Evolutionary conservation across 768 basidiomycete species (phyloP).

Genomic region (Clavulina sp.): DNA sequence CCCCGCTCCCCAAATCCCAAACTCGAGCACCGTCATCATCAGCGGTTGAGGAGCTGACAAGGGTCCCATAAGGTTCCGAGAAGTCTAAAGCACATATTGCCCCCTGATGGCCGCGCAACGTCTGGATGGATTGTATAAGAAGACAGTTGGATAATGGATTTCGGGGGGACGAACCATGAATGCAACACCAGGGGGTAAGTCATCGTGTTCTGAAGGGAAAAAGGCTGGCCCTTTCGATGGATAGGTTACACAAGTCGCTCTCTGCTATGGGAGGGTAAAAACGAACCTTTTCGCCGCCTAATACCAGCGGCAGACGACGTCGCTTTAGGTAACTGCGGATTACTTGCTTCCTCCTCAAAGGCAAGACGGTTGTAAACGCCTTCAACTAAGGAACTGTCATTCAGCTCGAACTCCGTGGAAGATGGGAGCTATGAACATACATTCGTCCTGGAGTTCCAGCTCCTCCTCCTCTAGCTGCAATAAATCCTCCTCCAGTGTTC

Average conservation of each 20-base stretch:
- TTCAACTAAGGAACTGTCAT: conserved; percentile 38
- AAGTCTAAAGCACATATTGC: conserved; percentile 85
- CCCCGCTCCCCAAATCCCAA: conserved; percentile 86
- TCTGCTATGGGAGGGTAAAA: background rate
- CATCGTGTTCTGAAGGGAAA: conserved; percentile 92
- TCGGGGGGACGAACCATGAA: conserved; percentile 69
- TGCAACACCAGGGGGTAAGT: conserved; percentile 81
- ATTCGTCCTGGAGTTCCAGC: conserved; percentile 88
- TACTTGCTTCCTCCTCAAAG: conserved; percentile 33
- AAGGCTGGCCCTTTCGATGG: conserved; percentile 63
- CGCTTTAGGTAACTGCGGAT: background rate
- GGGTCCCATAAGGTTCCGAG: conserved; percentile 87
- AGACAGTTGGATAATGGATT: background rate
- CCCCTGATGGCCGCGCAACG: conserved; percentile 60
- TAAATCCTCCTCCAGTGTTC: conserved; percentile 64
- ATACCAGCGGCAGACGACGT: background rate
- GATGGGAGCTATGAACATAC: conserved; percentile 31
- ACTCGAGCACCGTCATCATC: conserved; percentile 78
- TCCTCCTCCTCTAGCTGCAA: conserved; percentile 87
- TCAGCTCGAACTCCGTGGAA: background rate
- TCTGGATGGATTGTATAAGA: conserved; percentile 27
- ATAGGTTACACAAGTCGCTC: background rate
- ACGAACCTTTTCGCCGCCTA: background rate
- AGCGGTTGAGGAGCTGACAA: conserved; percentile 56
- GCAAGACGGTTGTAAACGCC: conserved; percentile 75